Percentiles rank a stretch among this genome's conserved stretches.
Conservation (phyloP, 352 stramenopile genomes). For the Phytopythium kandeliae region DNA sequence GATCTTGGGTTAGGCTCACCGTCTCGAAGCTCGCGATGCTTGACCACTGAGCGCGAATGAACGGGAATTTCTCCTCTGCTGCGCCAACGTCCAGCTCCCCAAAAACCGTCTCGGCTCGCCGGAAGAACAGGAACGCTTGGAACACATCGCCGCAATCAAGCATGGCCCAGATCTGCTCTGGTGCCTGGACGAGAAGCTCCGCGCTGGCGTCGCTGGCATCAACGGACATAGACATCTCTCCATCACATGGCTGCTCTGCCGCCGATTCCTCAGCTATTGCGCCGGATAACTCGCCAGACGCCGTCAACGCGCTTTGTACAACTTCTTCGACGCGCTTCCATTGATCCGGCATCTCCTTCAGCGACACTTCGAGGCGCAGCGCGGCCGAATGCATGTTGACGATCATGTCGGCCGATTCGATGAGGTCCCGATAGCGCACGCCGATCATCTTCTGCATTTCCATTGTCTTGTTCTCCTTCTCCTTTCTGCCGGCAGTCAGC, state of each 20-base stretch:
- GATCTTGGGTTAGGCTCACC: conserved; percentile 12
- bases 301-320: conserved; percentile 22
- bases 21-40: conserved; percentile 58
- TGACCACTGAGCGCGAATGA: conserved; percentile 59
- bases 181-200: conserved; percentile 43
- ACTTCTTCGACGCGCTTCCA: conserved; percentile 62
- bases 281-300: not conserved
- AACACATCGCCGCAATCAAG: conserved; percentile 61
- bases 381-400: conserved; percentile 89
- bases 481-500: conserved; percentile 30
- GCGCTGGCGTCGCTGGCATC: conserved; percentile 25
- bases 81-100: conserved; percentile 10
- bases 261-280: not conserved
- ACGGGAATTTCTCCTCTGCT: conserved; percentile 35
- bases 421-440: conserved; percentile 90
- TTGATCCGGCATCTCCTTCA: conserved; percentile 83
- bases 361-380: conserved; percentile 65
- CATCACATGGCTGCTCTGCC: not conserved
- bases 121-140: conserved; percentile 42
- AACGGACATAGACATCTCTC: not conserved
- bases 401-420: conserved; percentile 91
- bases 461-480: conserved; percentile 84
- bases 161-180: conserved; percentile 64
- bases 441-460: conserved; percentile 93
- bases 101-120: conserved; percentile 28